These are phyloP conservation scores for Mycena chlorophos DNA, from an alignment of 768 basidiomycete species.

Conservation along the genomic window DNA sequence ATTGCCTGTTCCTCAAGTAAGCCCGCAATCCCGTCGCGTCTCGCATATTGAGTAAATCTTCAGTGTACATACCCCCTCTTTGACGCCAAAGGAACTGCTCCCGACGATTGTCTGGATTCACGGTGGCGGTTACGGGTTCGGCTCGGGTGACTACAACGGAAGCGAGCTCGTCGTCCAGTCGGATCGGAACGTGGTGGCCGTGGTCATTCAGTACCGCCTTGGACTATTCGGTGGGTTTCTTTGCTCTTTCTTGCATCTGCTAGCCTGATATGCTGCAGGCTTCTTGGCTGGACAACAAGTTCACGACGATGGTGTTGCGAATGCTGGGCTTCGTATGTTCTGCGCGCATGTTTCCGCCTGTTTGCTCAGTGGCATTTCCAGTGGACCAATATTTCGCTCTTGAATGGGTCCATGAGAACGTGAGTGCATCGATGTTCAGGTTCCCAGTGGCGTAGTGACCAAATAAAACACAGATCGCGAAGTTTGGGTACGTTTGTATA, in stretches of 20 bases:
- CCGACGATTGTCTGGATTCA: constrained; percentile 25
- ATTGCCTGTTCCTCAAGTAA: constrained; percentile 35
- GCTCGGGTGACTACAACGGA: constrained; percentile 12
- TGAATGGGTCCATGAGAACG: constrained; percentile 19
- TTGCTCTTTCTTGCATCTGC: not conserved
- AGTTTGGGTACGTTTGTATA: not conserved
- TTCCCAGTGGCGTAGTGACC: not conserved
- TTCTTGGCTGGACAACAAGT: constrained; percentile 29
- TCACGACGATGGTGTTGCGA: constrained; percentile 26
- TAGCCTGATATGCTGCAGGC: constrained; percentile 3
- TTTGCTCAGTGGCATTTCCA: not conserved
- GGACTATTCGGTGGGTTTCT: not conserved
- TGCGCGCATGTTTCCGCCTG: not conserved
- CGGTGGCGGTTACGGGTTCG: constrained; percentile 17
- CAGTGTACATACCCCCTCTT: no score
- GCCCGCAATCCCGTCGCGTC: no score
- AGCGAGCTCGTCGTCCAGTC: constrained; percentile 15
- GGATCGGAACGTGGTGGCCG: constrained; percentile 14
- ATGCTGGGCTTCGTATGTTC: constrained; percentile 31
- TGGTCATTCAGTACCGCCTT: constrained; percentile 11
- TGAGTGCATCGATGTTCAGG: not conserved
- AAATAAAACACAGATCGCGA: not conserved
- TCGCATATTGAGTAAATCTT: no score
- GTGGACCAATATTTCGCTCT: constrained; percentile 22
- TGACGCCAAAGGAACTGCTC: constrained; percentile 2